Evolutionary conservation across 345 rosid genomes (phyloP).

Genomic region (Euclidium syriacum): DNA sequence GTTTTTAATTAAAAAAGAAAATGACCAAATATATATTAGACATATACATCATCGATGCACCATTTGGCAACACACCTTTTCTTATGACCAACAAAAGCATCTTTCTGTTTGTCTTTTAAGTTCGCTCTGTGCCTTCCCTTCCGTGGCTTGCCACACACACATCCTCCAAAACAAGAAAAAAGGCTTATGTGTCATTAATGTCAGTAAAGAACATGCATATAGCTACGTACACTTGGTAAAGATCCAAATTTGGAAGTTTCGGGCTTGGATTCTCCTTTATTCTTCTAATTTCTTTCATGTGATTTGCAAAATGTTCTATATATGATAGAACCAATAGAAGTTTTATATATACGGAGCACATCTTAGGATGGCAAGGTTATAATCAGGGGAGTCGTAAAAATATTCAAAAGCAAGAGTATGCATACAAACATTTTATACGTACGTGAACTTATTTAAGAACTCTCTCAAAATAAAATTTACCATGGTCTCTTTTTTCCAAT

Average conservation of each 20-base stretch:
- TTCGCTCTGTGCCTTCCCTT: slow-evolving; percentile 7
- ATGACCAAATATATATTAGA: no score
- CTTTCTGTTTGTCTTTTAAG: no score
- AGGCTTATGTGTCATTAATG: neutral
- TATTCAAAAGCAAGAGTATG: no score
- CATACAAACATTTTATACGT: no score
- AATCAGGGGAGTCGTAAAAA: neutral
- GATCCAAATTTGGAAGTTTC: neutral
- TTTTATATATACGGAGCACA: neutral
- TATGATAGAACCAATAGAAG: neutral
- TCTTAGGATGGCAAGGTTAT: neutral
- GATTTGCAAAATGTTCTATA: neutral
- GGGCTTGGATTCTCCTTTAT: slow-evolving; percentile 8
- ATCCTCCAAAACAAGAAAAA: slow-evolving; percentile 3
- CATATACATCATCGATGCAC: no score
- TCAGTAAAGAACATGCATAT: neutral
- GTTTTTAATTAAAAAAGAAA: no score
- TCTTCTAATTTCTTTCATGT: neutral
- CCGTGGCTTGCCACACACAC: neutral
- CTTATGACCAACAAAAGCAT: no score
- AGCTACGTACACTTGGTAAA: slow-evolving; percentile 13
- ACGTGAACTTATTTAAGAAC: no score
- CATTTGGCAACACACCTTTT: no score
- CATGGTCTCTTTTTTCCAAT: no score
- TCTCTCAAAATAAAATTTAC: no score